Evolutionary conservation across 192 early-diverging fungal species (phyloP), one percentile per base, ranked within the genome.

Genomic region (Podila horticola): DNA sequence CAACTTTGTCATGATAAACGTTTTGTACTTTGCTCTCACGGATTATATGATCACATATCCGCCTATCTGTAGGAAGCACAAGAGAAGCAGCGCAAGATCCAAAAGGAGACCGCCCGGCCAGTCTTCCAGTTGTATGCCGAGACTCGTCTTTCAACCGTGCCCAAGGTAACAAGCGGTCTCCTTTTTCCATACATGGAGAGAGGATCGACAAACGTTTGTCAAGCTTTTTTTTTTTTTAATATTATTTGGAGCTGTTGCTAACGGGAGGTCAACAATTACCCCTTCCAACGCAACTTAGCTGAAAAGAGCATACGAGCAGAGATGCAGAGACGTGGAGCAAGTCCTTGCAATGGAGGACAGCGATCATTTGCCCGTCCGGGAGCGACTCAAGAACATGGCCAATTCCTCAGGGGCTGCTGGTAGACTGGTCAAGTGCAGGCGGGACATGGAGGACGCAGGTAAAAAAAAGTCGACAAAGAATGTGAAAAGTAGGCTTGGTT

Each of bases 361-460:
- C 11, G 77, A 81, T 4, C 77, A 81, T 52, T 67, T 81, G 7
- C 77, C 77, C 12, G 77, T 81, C 19, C 66, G 71, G 13, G 77
- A 81, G 24, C 34, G 67, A 19, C 77, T 81, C 57, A 81, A 81
- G 67, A 81, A 73, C 22, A 30, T 81, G 33, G 62, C 77, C 29
- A 81, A 66, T 22, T 67, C 77, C 4, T 64, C 77, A 3, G 77
- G 77, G 11, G 77, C 71, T 22, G 77, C 77, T 48, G 77, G 77
- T 29, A 48, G 77, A 34, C 62, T 73, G n/a, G 71, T 33, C 62
- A 81, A 81, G 71, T 62, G 67, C 63, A 81, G 58, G 49, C 66
- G 77, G 10, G 77, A 81, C 45, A 69, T 81, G 77, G 77, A 81
- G 31, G 77, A 81, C 12, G 70, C 77, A 65, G 77, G 77, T 68